A percentile compares a stretch with the other conserved stretches of the same genome.
Evolutionary conservation across 441 rosid genomes (phyloP).

Genomic region (Rhodomyrtus psidioides): DNA sequence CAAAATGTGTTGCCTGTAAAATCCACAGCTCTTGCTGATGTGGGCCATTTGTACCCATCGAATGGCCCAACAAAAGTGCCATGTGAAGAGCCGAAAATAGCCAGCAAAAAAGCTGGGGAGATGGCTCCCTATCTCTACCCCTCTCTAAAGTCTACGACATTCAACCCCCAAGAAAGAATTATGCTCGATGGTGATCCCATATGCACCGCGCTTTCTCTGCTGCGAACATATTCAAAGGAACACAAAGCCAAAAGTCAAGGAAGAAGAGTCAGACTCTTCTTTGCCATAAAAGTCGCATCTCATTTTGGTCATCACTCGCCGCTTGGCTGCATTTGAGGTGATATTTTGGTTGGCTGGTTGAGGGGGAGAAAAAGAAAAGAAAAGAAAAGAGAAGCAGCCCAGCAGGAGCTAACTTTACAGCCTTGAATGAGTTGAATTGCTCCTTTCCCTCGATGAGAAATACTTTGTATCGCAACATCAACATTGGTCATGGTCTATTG

Average conservation of each 20-base stretch:
- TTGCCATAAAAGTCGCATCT: background rate
- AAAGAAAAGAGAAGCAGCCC: background rate
- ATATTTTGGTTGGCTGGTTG: background rate
- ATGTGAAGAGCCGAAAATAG: background rate
- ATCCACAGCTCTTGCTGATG: background rate
- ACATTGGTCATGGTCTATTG: background rate
- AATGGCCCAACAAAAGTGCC: background rate
- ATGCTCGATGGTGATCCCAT: background rate
- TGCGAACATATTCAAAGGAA: background rate
- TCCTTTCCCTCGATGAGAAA: background rate
- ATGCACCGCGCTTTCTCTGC: background rate
- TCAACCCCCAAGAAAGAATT: background rate
- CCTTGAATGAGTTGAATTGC: background rate
- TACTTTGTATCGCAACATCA: background rate
- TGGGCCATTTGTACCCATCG: background rate
- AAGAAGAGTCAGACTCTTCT: background rate
- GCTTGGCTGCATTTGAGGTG: background rate
- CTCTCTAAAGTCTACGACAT: background rate
- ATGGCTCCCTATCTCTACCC: background rate
- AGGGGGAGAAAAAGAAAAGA: background rate
- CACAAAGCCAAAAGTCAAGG: background rate
- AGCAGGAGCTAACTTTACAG: background rate
- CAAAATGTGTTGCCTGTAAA: background rate
- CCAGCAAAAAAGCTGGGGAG: background rate
- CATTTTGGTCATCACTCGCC: background rate